Conservation (phyloP, 2,329 filamentous ascomycete species). For the Nothophaeocryptopus gaeumannii region DNA sequence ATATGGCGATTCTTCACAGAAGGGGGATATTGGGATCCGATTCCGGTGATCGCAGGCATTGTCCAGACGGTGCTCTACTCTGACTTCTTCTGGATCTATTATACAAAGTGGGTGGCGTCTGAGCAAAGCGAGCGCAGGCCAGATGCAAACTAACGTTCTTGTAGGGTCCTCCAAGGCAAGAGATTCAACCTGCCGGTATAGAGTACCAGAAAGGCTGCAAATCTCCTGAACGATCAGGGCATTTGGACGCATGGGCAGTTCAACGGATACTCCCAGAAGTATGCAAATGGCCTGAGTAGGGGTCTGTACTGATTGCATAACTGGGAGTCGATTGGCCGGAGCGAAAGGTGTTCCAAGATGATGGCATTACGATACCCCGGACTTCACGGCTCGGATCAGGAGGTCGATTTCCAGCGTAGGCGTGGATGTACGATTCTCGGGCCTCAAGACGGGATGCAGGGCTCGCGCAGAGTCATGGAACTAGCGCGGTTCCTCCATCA, state of each 20-base stretch:
- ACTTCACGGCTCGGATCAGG: too few relatives aligned
- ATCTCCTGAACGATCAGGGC: background rate
- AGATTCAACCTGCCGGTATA: slow-evolving; percentile 55
- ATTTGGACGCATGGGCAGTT: background rate
- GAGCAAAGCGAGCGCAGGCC: background rate
- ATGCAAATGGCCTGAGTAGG: too few relatives aligned
- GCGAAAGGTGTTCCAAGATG: too few relatives aligned
- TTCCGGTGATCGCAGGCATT: slow-evolving; percentile 83
- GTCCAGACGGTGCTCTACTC: slow-evolving; percentile 94
- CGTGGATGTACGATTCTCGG: too few relatives aligned
- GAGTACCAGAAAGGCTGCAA: slow-evolving; percentile 1
- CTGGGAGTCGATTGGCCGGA: too few relatives aligned
- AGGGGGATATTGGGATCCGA: slow-evolving; percentile 66
- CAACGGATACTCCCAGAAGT: too few relatives aligned
- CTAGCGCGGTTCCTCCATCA: too few relatives aligned
- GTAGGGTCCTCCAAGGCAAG: slow-evolving; percentile 53
- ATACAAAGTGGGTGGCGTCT: slow-evolving; percentile 70
- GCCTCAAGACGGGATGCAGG: too few relatives aligned
- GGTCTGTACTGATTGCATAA: too few relatives aligned
- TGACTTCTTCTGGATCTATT: slow-evolving; percentile 99
- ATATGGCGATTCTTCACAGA: slow-evolving; percentile 85
- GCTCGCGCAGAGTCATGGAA: too few relatives aligned
- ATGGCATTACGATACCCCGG: too few relatives aligned
- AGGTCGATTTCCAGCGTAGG: too few relatives aligned
- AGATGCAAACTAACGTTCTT: slow-evolving; percentile 6